phyloP scores from a whole-genome alignment of 257 asterid genomes.

The Gardenia jasminoides region DNA sequence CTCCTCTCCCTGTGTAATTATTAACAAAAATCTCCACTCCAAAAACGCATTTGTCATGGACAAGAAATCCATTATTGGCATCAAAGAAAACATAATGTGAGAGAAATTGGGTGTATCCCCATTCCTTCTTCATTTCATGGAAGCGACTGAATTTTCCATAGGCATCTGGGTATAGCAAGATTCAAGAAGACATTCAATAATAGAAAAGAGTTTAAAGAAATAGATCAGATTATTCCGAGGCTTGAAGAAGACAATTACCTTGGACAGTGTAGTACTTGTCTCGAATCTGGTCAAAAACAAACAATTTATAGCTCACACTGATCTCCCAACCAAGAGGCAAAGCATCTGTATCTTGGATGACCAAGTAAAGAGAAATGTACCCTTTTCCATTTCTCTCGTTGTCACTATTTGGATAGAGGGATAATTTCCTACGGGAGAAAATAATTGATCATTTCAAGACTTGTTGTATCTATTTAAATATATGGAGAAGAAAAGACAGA shows the following conservation, averaged over 20 bases:
- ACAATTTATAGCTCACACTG: not conserved
- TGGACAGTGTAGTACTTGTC: constrained; percentile 13
- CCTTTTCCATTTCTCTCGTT: not conserved
- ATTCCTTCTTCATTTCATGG: too few relatives aligned
- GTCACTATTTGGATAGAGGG: constrained; percentile 1
- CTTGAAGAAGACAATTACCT: not conserved
- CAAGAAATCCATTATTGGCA: too few relatives aligned
- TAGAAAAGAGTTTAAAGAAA: too few relatives aligned
- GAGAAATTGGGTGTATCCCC: too few relatives aligned
- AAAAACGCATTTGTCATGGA: too few relatives aligned
- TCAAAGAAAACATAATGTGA: too few relatives aligned
- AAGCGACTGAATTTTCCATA: not conserved
- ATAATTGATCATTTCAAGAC: too few relatives aligned
- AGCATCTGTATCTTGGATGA: not conserved
- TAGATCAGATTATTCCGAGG: too few relatives aligned
- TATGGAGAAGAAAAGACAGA: not conserved
- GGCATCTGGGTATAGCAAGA: not conserved
- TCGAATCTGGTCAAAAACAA: constrained; percentile 1
- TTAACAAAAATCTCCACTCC: too few relatives aligned
- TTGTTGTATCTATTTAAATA: too few relatives aligned
- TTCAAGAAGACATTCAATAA: not conserved
- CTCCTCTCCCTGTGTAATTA: too few relatives aligned
- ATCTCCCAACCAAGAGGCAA: constrained; percentile 14
- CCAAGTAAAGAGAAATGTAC: constrained; percentile 10
- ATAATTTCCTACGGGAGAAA: not conserved